phyloP scores from a whole-genome alignment of 495 filamentous ascomycete species.

The Aspergillus ellipticus region DNA sequence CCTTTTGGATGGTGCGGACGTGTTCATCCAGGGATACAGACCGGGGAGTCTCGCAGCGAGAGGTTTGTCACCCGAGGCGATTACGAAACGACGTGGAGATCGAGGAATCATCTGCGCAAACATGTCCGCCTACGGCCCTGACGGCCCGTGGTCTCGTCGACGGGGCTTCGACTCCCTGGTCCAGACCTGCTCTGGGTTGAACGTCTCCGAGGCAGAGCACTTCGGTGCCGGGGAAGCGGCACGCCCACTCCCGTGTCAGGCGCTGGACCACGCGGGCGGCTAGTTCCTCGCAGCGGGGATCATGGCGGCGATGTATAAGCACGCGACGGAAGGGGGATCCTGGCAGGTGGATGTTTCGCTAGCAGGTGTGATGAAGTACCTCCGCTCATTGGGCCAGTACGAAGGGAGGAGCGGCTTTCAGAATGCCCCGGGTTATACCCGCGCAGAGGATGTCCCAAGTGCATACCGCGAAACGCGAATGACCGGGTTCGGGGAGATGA shows the following conservation, averaged over 20 bases:
- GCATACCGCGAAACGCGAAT: conserved; percentile 18
- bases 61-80: conserved; percentile 44
- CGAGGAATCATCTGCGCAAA: conserved; percentile 57
- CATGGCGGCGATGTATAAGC: conserved; percentile 49
- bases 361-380: conserved; percentile 28
- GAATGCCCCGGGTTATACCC: conserved; percentile 7
- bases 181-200: conserved; percentile 52
- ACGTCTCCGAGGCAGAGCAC: conserved; percentile 32
- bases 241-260: conserved; percentile 52
- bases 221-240: conserved; percentile 61
- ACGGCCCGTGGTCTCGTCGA: conserved; percentile 24
- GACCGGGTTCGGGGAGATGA: conserved; percentile 24
- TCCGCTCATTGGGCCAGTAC: conserved; percentile 22
- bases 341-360: conserved; percentile 53
- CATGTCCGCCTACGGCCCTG: conserved; percentile 58
- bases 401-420: conserved; percentile 17
- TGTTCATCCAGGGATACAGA: conserved; percentile 55
- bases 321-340: conserved; percentile 52
- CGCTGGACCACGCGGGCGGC: conserved; percentile 61
- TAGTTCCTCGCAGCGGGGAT: conserved; percentile 53
- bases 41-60: conserved; percentile 52
- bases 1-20: conserved; percentile 46
- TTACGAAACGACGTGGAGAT: conserved; percentile 32
- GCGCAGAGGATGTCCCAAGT: conserved; percentile 12
- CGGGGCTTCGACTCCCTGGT: conserved; percentile 45